Evolutionary conservation across 495 filamentous ascomycete genomes (phyloP).

Genomic region (Elaphomyces granulatus): DNA sequence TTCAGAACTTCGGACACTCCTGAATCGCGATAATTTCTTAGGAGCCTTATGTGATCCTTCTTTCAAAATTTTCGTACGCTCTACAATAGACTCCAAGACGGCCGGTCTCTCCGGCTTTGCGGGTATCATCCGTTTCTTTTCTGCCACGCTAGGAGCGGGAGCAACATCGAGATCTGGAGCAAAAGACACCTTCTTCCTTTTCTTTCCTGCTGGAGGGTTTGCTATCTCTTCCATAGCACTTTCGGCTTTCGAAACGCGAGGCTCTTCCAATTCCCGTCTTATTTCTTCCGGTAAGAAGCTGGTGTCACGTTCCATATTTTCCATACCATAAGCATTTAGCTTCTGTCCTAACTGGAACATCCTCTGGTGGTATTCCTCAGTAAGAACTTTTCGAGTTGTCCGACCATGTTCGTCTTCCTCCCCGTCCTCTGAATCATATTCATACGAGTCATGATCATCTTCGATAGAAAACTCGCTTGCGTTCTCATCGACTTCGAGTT

Average conservation of each 20-base stretch:
- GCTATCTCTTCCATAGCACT: constrained; percentile 5
- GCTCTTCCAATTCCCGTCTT: constrained; percentile 18
- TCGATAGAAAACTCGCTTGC: constrained; percentile 42
- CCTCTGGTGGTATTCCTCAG: constrained; percentile 54
- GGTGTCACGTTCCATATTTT: constrained; percentile 37
- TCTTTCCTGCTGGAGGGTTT: constrained; percentile 17
- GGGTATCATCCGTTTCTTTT: constrained; percentile 17
- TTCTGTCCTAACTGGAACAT: constrained; percentile 77
- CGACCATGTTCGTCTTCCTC: constrained; percentile 58
- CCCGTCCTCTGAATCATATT: constrained; percentile 44
- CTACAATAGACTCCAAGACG: constrained; percentile 34
- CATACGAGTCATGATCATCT: constrained; percentile 37
- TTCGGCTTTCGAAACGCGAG: constrained; percentile 10
- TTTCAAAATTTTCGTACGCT: constrained; percentile 17
- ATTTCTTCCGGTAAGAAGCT: constrained; percentile 21
- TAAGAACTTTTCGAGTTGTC: constrained; percentile 44
- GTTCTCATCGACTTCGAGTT: constrained; percentile 70
- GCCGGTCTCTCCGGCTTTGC: constrained; percentile 23
- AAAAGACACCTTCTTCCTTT: constrained; percentile 66
- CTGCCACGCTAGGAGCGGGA: constrained; percentile 6
- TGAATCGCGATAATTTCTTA: constrained; percentile 33
- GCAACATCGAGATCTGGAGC: constrained; percentile 62
- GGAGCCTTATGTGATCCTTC: constrained; percentile 8
- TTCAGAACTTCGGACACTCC: constrained; percentile 17
- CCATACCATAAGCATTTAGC: constrained; percentile 42